phyloP scores from a whole-genome alignment of 768 basidiomycete species.

The Boletus reticulatus region DNA sequence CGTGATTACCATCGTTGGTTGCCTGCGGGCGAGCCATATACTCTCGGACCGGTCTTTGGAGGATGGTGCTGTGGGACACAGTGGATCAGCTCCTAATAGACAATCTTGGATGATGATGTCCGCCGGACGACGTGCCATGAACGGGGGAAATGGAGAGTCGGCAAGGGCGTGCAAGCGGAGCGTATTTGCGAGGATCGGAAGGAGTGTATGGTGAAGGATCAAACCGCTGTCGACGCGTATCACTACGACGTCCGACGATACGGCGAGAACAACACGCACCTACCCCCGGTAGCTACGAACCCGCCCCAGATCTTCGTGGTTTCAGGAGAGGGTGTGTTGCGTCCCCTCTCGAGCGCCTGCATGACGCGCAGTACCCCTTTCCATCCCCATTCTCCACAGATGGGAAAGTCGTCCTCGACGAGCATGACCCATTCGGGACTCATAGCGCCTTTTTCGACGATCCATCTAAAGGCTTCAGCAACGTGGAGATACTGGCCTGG shows the following conservation, averaged over 20 bases:
- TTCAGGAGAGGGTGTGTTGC: constrained; percentile 9
- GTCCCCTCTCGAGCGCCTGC: constrained; percentile 26
- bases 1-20: constrained; percentile 36
- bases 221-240: constrained; percentile 32
- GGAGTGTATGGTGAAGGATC: constrained; percentile 37
- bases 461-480: constrained; percentile 41
- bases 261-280: constrained; percentile 16
- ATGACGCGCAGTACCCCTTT: constrained; percentile 32
- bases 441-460: constrained; percentile 12
- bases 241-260: neutral
- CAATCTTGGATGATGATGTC: constrained; percentile 44
- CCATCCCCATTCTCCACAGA: constrained; percentile 39
- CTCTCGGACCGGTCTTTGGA: constrained; percentile 1
- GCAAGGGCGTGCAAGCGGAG: constrained; percentile 33
- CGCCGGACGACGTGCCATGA: constrained; percentile 31
- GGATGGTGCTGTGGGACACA: constrained; percentile 30
- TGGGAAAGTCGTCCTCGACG: constrained; percentile 44
- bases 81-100: constrained; percentile 36
- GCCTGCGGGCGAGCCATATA: constrained; percentile 9
- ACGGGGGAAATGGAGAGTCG: constrained; percentile 26
- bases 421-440: constrained; percentile 43
- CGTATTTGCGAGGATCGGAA: constrained; percentile 33
- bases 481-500: constrained; percentile 40
- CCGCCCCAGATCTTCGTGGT: constrained; percentile 31
- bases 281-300: constrained; percentile 43